Percentiles rank a stretch among this genome's conserved stretches.
These are phyloP conservation scores for Kwoniella newhampshirensis DNA, from an alignment of 768 basidiomycete species.

Conservation along the genomic window DNA sequence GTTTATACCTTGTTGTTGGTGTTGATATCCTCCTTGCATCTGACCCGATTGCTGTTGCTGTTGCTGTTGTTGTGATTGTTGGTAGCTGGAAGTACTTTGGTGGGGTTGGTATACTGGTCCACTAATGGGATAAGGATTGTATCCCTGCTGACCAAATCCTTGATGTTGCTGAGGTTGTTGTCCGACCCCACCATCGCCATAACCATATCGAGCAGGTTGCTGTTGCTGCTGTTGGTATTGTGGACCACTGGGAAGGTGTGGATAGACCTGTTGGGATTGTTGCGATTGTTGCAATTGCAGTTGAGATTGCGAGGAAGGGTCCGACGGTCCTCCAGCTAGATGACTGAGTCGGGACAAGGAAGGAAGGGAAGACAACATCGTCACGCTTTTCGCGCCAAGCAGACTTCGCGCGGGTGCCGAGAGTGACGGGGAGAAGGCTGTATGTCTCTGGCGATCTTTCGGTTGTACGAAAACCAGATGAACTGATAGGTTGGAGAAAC, in stretches of 20 bases:
- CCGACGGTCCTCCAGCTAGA: constrained; percentile 4
- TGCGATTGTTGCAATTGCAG: constrained; percentile 8
- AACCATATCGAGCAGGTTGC: neutral
- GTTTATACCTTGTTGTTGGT: neutral
- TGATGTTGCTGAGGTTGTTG: constrained; percentile 2
- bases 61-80: too few relatives aligned
- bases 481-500: too few relatives aligned
- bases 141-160: neutral
- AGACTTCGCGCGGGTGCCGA: too few relatives aligned
- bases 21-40: neutral
- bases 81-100: too few relatives aligned
- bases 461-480: too few relatives aligned
- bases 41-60: constrained; percentile 10
- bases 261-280: constrained; percentile 10
- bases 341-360: constrained; percentile 18
- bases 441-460: too few relatives aligned
- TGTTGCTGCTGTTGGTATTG: constrained; percentile 1
- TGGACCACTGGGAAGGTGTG: constrained; percentile 10
- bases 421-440: too few relatives aligned
- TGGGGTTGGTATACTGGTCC: too few relatives aligned
- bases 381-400: too few relatives aligned
- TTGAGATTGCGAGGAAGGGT: constrained; percentile 4
- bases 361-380: constrained; percentile 24
- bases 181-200: neutral
- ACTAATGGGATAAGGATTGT: constrained; percentile 3